Evolutionary conservation across 139 green algal species (phyloP), one percentile per base, ranked within the genome.

Genomic region (Micromonas commoda): DNA sequence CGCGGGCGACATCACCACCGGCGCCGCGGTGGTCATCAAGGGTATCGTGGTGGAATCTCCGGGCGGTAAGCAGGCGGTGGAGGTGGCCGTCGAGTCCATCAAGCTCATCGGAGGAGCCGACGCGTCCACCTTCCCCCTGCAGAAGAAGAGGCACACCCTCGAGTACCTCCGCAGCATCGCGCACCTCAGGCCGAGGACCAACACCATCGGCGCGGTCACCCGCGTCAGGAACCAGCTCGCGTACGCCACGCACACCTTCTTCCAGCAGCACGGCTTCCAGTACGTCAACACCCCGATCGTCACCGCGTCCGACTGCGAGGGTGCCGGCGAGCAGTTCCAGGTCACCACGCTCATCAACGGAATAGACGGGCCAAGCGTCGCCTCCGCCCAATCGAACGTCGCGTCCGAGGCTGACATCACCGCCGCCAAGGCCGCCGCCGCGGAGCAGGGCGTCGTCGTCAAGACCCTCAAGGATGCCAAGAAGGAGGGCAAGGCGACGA

Each of bases 271-370:
- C 35, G 93, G 90, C 68, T 99, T 99, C 79, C 79, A 93, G 79
- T 98, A 98, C 76, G 92, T 99, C 69, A 90, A 97, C 86, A 96
- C 93, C 31, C 95, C 95, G 68, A 93, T 99, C 77, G 91, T 99
- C 75, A 98, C 93, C 3, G 90, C 93, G 19, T 90, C 83, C n/a
- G 95, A 99, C 81, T 97, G 91, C 77, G 95, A 99, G 82, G 95
- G 95, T 26, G 95, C 95, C 23, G 95, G 95, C 21, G 95, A 99
- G 85, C 96, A 97, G 90, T 99, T 99, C 87, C 89, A 96, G 85
- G 94, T 96, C 33, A 51, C 87, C 37, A 69, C 69, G 5, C 52
- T 85, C 20, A 45, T 88, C 45, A 74, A 68, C 52, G 76, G 45
- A 28, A 65, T 65, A 70, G 23, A 66, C 3, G 67, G 5, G 28